phyloP scores from a whole-genome alignment of 257 asterid genomes.

The Solanum arcanum region DNA sequence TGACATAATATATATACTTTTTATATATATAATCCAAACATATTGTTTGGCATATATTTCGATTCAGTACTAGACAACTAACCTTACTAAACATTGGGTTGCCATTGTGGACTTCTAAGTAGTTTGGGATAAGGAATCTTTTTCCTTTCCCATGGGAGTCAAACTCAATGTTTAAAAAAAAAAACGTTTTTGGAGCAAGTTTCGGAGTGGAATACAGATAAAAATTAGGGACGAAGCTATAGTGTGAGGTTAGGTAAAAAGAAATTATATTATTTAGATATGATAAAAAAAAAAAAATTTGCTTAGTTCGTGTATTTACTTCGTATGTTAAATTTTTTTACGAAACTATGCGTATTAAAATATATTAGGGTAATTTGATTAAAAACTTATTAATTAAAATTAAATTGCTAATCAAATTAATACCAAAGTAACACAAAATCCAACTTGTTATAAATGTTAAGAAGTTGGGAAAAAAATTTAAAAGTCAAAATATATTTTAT shows the following conservation, averaged over 20 bases:
- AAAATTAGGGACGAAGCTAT: too few relatives aligned
- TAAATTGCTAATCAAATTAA: neutral
- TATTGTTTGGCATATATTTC: too few relatives aligned
- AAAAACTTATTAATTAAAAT: too few relatives aligned
- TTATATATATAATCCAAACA: too few relatives aligned
- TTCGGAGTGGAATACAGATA: rapidly evolving
- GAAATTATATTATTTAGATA: too few relatives aligned
- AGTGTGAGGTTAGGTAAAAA: neutral
- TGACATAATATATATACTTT: neutral
- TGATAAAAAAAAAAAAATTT: too few relatives aligned
- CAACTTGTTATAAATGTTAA: neutral
- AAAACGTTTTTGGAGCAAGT: neutral
- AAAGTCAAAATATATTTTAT: too few relatives aligned
- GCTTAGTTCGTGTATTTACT: too few relatives aligned
- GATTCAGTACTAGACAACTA: neutral
- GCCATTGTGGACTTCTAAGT: neutral
- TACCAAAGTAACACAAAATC: neutral
- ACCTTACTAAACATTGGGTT: neutral
- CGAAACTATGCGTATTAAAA: too few relatives aligned
- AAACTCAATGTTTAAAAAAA: neutral
- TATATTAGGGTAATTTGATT: too few relatives aligned
- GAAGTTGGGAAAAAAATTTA: neutral
- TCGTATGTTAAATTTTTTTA: too few relatives aligned
- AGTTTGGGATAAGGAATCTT: neutral
- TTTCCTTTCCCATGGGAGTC: neutral